Percentiles rank a stretch among this genome's conserved stretches.
Evolutionary conservation across 1,139 yeast genomes (phyloP).

Genomic region (Scheffersomyces insectosa): DNA sequence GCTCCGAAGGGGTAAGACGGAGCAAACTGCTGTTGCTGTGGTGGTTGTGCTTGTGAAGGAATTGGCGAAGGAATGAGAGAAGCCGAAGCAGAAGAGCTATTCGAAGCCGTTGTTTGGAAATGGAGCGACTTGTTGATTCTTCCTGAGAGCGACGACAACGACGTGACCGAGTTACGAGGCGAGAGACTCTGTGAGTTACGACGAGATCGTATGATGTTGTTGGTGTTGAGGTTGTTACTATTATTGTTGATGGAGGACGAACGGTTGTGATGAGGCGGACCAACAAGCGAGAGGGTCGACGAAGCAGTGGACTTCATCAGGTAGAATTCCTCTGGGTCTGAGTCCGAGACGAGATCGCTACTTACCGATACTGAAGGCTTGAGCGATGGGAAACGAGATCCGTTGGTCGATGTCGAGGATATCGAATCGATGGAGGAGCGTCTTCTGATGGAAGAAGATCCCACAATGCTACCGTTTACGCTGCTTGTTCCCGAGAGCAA

Average conservation of each 20-base stretch:
- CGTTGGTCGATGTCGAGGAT: slow-evolving; percentile 33
- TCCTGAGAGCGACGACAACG: slow-evolving; percentile 49
- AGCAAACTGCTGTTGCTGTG: slow-evolving; percentile 5
- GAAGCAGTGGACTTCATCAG: slow-evolving; percentile 22
- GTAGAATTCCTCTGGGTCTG: slow-evolving; percentile 43
- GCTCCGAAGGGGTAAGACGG: not conserved
- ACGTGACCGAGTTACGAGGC: slow-evolving; percentile 48
- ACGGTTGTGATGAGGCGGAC: slow-evolving; percentile 2
- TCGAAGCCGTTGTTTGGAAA: slow-evolving; percentile 4
- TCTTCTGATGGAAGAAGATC: slow-evolving; percentile 16
- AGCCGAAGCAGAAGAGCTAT: slow-evolving; percentile 2
- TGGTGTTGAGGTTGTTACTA: not conserved
- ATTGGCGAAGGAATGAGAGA: not conserved
- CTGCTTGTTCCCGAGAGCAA: not conserved
- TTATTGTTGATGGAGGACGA: slow-evolving; percentile 5
- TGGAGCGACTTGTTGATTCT: slow-evolving; percentile 33
- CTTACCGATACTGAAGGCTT: slow-evolving; percentile 27
- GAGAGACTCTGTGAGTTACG: slow-evolving; percentile 30
- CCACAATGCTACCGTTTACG: not conserved
- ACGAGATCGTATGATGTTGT: slow-evolving; percentile 3
- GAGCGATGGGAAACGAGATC: slow-evolving; percentile 31
- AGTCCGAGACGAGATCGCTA: slow-evolving; percentile 30
- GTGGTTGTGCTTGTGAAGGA: slow-evolving; percentile 1
- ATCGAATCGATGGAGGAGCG: slow-evolving; percentile 40
- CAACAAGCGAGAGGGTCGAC: slow-evolving; percentile 4